Evolutionary conservation across 805 yeast species (phyloP), one percentile per base, ranked within the genome.

Genomic region (Suhomyces tanzawaensis): DNA sequence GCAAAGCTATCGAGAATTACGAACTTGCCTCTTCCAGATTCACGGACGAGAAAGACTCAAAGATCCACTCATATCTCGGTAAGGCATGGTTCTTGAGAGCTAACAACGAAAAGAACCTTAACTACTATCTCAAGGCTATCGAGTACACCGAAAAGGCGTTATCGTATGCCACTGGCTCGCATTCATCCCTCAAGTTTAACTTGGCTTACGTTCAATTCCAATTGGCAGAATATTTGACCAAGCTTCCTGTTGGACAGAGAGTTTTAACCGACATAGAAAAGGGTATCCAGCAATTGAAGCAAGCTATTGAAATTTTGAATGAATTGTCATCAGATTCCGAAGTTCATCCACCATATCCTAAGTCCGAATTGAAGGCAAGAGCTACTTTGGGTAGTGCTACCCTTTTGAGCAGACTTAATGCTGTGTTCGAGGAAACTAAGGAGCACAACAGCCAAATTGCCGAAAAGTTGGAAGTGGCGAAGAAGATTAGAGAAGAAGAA

Each of bases 81-180:
- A 76, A 90, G 45, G 91, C 93, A 2, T 90, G 97, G 97, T 80
- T 81, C 46, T 72, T 79, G 17, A 74, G 96, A 57, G 97, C 87
- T 8, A 56, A 72, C 27, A 65, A 70, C 22, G 95, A 86, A 53
- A 81, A 76, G 59, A 82, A 76, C 40, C 55, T 81, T 33, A 76
- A 66, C n/a, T 78, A 72, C 44, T 76, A 82, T 37, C 65, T 73
- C 28, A 78, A 72, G 38, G 76, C 95, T 0, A 68, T 88, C 40
- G 80, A 76, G 30, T 78, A 76, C 48, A 76, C 87, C 4, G 66
- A 74, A 47, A 68, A 71, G 44, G 87, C 95, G 0, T 71, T 69
- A 51, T 50, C 60, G 32, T 43, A 36, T 22, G 46, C 65, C 42
- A 48, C 65, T 48, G 53, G 52, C 6, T 34, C 48, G 7, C 54